Conservation (phyloP, 306 rosid species). For the Gastrolobium villosum region DNA sequence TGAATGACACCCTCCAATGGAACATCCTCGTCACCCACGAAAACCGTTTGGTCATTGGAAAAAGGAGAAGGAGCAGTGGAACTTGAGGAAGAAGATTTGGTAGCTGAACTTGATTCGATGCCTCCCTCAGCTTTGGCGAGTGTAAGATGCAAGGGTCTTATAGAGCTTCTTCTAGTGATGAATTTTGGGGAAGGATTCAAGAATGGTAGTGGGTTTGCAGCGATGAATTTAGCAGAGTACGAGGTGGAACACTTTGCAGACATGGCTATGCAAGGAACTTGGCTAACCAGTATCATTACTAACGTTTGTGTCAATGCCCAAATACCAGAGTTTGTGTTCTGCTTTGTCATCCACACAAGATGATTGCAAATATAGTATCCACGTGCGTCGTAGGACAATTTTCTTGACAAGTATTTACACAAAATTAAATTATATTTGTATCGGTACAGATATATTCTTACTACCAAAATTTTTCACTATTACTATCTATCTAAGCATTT, state of each 20-base stretch:
- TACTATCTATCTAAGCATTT: too few species aligned
- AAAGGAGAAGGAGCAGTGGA: conserved; percentile 51
- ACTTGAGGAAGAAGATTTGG: conserved; percentile 46
- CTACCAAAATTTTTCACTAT: too few species aligned
- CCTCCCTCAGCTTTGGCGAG: conserved; percentile 68
- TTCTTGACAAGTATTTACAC: background rate
- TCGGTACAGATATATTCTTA: too few species aligned
- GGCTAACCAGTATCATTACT: conserved; percentile 67
- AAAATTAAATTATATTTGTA: too few species aligned
- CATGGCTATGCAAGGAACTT: conserved; percentile 63
- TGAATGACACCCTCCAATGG: conserved; percentile 97
- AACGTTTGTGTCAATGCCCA: conserved; percentile 21
- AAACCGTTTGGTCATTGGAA: conserved; percentile 62
- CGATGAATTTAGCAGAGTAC: conserved; percentile 55
- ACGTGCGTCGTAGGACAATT: too few species aligned
- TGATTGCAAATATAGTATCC: background rate
- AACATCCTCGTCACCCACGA: conserved; percentile 72
- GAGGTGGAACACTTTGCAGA: conserved; percentile 59
- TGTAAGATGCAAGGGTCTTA: conserved; percentile 58
- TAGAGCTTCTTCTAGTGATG: conserved; percentile 43
- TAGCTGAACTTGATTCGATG: conserved; percentile 57
- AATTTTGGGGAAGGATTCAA: conserved; percentile 53
- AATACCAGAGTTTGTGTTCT: background rate
- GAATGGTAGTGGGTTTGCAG: conserved; percentile 61
- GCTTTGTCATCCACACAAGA: conserved; percentile 23